Base-by-base conservation (phyloP, 2,329 filamentous ascomycete species). In the Trichoderma arundinaceum region DNA sequence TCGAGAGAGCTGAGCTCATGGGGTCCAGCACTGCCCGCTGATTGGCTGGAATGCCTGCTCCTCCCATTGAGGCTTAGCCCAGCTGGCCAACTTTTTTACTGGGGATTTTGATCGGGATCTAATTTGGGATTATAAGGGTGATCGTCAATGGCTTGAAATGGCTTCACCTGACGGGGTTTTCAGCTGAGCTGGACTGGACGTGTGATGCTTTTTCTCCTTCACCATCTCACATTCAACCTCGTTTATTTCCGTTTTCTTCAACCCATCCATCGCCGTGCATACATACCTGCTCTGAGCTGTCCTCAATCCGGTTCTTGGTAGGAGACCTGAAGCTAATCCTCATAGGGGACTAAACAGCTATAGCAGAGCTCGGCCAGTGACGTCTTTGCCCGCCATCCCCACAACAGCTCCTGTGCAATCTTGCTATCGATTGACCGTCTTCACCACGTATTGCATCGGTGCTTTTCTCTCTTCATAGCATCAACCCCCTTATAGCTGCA, bases 361-460 rank as follows among this genome's bases (percentile, higher is more conserved):
- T 15, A 17, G 8, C 43, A 15, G 22, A 41, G 38, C 35, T 33
- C 35, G n/a, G 46, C 46, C 54, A 65, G 64, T 65, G 64, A 65
- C 64, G 64, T 65, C 48, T 46, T 65, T 35, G 54, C 48, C 48
- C 56, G 38, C 35, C 17, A 59, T 53, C 64, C 56, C 64, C 64
- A 65, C 64, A 57, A 46, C 56, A 65, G 64, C 64, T 65, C 61
- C 61, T 60, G 41, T 56, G 32, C 53, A 46, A 65, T 65, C 61
- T 64, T 54, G 61, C 63, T 58, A 57, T 57, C 61, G 51, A 64
- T 64, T 64, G 39, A 44, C 43, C 51, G 28, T 43, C 35, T 10
- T 52, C 32, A 32, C 32, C 22, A 56, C 35, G 15, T 19, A 51
- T 62, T 15, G 35, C 17, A 63, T 39, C 48, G 43, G 19, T 39